Base-by-base conservation (phyloP, 805 yeast species). In the Candida orba region DNA sequence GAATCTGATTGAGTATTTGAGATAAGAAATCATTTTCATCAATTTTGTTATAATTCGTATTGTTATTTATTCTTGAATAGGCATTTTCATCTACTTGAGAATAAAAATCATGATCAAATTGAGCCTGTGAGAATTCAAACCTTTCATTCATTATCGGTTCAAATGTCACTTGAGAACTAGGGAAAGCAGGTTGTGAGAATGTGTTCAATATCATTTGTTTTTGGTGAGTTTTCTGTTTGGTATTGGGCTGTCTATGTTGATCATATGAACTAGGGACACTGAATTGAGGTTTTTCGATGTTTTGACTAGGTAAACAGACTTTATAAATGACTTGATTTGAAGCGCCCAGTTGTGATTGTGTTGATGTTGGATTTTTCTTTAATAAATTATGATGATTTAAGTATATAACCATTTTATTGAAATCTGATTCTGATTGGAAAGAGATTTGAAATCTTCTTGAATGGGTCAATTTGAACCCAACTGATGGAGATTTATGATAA, bases 401-500 rank as follows among this genome's bases (percentile, higher is more conserved):
- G 18, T 17, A 39, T 4, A n/a, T 17, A 2, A 45, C 12, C 15
- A 51, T 23, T 2, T 15, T 17, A 4, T 36, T 35, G 23, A 27
- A 50, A 15, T 44, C 47, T 3, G 20, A 30, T 4, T 17, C 34
- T 3, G 36, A 24, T 7, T 34, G 15, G 8, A 51, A 40, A 14
- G 48, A 42, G 17, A 51, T 18, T 31, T 51, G 54, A 18, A 51
- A 49, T n/a, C 52, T 37, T 18, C 43, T 42, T 2, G 32, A 13
- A 3, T 23, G n/a, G 3, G 13, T 6, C 33, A 41, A 43, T 32
- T 48, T 56, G 44, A 57, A 51, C 3, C 60, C 58, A 12, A 56
- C 44, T 1, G 60, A 51, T 0, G 60, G 58, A 2, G 36, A n/a
- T 34, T 53, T 55, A 40, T 50, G 42, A 41, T 46, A 56, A 4